Conservation (phyloP, 768 basidiomycete species). For the Rhizopogon roseolus region DNA sequence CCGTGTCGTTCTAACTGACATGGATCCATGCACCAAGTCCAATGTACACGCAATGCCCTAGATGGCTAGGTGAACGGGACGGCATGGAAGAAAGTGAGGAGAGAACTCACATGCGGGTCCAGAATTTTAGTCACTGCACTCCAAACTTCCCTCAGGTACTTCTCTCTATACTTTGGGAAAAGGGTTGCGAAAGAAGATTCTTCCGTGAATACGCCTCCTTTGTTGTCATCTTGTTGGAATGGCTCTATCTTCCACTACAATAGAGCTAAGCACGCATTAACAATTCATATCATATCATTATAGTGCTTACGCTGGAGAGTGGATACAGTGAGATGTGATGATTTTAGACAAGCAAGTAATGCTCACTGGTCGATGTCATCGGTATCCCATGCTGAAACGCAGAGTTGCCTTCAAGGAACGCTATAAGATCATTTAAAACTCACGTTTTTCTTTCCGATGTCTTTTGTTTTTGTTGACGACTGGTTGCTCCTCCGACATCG, state of each 20-base stretch:
- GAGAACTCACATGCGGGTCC: conserved; percentile 63
- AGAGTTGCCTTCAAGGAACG: conserved; percentile 3
- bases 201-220: conserved; percentile 80
- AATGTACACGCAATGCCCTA: conserved; percentile 89
- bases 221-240: conserved; percentile 72
- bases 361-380: conserved; percentile 98
- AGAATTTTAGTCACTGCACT: conserved; percentile 81
- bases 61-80: conserved; percentile 1
- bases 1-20: conserved; percentile 95
- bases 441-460: conserved; percentile 94
- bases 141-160: conserved; percentile 94
- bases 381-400: conserved; percentile 87
- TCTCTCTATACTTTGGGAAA: conserved; percentile 98
- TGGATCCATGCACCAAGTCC: conserved; percentile 93
- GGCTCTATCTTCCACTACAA: conserved; percentile 84
- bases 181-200: conserved; percentile 98
- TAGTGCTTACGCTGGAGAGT: conserved; percentile 37
- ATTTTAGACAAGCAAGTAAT: conserved; percentile 1
- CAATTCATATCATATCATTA: background rate
- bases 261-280: conserved; percentile 9
- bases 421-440: conserved; percentile 22
- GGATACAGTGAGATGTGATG: conserved; percentile 3
- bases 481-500: conserved; percentile 32
- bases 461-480: conserved; percentile 79
- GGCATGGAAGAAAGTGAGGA: background rate